A percentile compares a stretch with the other conserved stretches of the same genome.
These are phyloP conservation scores for Solanum neorickii DNA, from an alignment of 257 asterid genomes.

Conservation along the genomic window DNA sequence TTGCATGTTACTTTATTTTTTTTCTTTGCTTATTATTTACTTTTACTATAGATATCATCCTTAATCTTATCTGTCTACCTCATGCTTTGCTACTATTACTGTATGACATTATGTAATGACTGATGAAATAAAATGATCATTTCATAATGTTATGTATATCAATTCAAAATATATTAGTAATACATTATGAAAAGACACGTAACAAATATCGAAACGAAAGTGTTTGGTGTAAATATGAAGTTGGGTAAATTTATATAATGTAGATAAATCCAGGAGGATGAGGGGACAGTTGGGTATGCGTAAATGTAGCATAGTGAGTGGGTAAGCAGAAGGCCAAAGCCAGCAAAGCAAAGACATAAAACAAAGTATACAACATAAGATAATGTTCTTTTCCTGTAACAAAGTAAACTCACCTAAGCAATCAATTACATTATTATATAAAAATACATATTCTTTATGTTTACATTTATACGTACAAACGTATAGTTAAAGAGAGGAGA, in stretches of 20 bases:
- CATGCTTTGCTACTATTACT: too few species aligned
- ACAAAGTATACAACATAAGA: slow-evolving; percentile 14
- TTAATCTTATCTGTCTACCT: not conserved
- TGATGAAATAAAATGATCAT: too few species aligned
- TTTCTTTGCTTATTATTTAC: too few species aligned
- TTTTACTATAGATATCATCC: too few species aligned
- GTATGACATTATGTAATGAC: too few species aligned
- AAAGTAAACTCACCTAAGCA: slow-evolving; percentile 20
- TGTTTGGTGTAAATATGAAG: not conserved
- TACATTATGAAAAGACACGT: not conserved
- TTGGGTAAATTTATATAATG: not conserved
- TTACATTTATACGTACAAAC: not conserved
- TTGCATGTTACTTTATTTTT: too few species aligned
- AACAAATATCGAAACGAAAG: not conserved
- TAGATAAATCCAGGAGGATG: not conserved
- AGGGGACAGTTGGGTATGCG: slow-evolving; percentile 5
- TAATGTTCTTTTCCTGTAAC: slow-evolving; percentile 15
- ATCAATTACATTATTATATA: slow-evolving; percentile 1
- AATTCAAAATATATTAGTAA: too few species aligned
- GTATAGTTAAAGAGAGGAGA: not conserved
- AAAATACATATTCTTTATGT: not conserved
- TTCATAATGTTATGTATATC: too few species aligned
- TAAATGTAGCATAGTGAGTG: slow-evolving; percentile 29
- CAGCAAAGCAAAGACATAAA: slow-evolving; percentile 50
- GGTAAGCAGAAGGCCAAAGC: slow-evolving; percentile 50